Base-by-base conservation (phyloP, 2,329 filamentous ascomycete species). In the Myriosclerotinia curreyana region DNA sequence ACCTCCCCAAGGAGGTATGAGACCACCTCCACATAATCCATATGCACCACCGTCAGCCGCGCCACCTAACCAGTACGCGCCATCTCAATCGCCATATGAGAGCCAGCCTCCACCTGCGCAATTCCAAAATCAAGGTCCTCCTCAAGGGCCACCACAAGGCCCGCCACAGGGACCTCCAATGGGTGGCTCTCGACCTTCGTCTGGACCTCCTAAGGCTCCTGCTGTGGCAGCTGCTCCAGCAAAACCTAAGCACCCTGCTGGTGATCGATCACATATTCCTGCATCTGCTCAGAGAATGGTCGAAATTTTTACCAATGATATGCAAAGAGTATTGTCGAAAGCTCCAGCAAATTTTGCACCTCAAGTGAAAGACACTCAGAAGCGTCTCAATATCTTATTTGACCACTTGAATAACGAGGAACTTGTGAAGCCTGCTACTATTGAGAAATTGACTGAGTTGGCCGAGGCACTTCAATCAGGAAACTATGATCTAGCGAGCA, bases 331-430 rank as follows among this genome's bases (percentile, higher is more conserved):
- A 63, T 93, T 93, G 66, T 79, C 87, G 40, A 89, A 91, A 70
- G 95, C 95, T 0, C 95, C 95, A 22, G 81, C 88, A n/a, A 87
- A 88, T 20, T 97, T 95, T 79, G 88, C 91, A 68, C 83, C 87
- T 17, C 93, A 98, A 75, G 92, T 99, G 25, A 90, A 92, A 72
- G 95, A 98, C 75, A 95, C 93, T 2, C 91, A 96, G 75, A 96
- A 96, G 79, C 87, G 95, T 36, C 83, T 99, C 65, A 91, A 90
- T 72, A 87, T 97, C 58, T 81, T 99, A n/a, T 98, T 97, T 75
- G 94, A 99, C 74, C 92, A 97, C 76, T 82, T 99, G 54, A 99
- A 98, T 82, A 98, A 98, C 70, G 90, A 93, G 73, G 93, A 98
- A 73, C 81, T 97, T 49, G 81, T 98, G 62, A 90, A 89, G 78